These are phyloP conservation scores for Tardiomyces digboiensis DNA, from an alignment of 1,139 yeast genomes.

Conservation along the genomic window DNA sequence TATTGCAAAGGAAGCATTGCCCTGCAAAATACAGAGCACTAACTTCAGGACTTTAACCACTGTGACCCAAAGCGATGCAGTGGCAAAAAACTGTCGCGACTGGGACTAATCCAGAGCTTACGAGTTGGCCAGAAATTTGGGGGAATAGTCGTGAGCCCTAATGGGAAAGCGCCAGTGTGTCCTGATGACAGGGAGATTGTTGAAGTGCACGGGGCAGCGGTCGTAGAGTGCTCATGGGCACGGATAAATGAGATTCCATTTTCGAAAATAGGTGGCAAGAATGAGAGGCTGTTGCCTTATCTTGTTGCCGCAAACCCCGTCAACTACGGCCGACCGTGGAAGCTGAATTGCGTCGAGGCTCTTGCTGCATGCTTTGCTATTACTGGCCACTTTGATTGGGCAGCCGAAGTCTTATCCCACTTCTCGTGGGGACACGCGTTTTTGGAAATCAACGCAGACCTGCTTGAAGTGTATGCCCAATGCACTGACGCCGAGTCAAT, in stretches of 20 bases:
- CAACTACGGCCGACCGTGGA: constrained; percentile 96
- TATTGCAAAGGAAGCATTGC: too few species aligned
- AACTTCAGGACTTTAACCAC: constrained; percentile 70
- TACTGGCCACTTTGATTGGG: constrained; percentile 90
- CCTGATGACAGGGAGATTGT: constrained; percentile 79
- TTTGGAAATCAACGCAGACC: constrained; percentile 69
- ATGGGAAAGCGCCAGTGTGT: constrained; percentile 84
- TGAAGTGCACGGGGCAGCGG: constrained; percentile 82
- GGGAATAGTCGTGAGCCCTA: constrained; percentile 90
- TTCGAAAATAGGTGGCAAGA: constrained; percentile 79
- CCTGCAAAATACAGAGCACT: not conserved
- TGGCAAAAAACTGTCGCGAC: constrained; percentile 85
- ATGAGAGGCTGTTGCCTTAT: constrained; percentile 83
- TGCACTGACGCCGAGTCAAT: constrained; percentile 82
- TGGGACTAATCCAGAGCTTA: constrained; percentile 71
- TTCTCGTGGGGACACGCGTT: constrained; percentile 94
- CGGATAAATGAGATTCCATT: constrained; percentile 93
- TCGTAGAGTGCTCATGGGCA: constrained; percentile 99
- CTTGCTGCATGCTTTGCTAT: constrained; percentile 96
- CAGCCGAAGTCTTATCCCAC: constrained; percentile 58
- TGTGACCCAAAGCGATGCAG: constrained; percentile 98
- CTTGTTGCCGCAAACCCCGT: constrained; percentile 96
- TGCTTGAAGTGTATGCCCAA: constrained; percentile 59
- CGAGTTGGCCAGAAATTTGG: constrained; percentile 86
- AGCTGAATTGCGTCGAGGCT: constrained; percentile 93